Conservation (phyloP, 495 filamentous ascomycete species). For the Penicillium subrubescens region DNA sequence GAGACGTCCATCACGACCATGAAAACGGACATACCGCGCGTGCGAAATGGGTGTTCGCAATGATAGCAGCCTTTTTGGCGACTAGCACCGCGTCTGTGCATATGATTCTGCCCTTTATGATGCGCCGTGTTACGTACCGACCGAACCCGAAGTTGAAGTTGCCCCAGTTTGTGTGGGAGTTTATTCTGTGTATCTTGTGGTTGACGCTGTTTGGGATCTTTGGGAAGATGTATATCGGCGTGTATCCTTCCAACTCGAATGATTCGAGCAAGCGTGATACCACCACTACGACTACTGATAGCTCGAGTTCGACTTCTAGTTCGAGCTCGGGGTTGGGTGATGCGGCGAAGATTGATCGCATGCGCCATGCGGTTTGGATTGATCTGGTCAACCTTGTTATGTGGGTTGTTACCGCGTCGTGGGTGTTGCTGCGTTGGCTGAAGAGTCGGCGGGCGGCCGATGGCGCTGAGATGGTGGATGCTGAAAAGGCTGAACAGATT, state of each 20-base stretch:
- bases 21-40: slow-evolving; percentile 52
- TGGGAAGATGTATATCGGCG: slow-evolving; percentile 75
- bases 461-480: slow-evolving; percentile 13
- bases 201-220: slow-evolving; percentile 81
- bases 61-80: slow-evolving; percentile 61
- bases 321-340: slow-evolving; percentile 22
- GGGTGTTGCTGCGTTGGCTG: slow-evolving; percentile 43
- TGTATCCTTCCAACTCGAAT: slow-evolving; percentile 51
- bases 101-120: slow-evolving; percentile 53
- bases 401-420: slow-evolving; percentile 63
- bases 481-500: slow-evolving; percentile 21
- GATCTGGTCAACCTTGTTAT: slow-evolving; percentile 72
- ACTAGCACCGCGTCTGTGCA: slow-evolving; percentile 64
- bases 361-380: slow-evolving; percentile 88
- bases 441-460: slow-evolving; percentile 22
- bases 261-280: slow-evolving; percentile 49
- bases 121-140: slow-evolving; percentile 42
- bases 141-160: slow-evolving; percentile 17
- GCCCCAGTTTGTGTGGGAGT: slow-evolving; percentile 67
- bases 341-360: slow-evolving; percentile 56
- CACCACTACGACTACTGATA: slow-evolving; percentile 25
- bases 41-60: slow-evolving; percentile 77
- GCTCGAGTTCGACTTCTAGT: slow-evolving; percentile 30
- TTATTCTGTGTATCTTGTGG: slow-evolving; percentile 71
- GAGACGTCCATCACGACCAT: slow-evolving; percentile 64